Evolutionary conservation across 495 filamentous ascomycete species (phyloP).

Genomic region (Mycothermus thermophilus): DNA sequence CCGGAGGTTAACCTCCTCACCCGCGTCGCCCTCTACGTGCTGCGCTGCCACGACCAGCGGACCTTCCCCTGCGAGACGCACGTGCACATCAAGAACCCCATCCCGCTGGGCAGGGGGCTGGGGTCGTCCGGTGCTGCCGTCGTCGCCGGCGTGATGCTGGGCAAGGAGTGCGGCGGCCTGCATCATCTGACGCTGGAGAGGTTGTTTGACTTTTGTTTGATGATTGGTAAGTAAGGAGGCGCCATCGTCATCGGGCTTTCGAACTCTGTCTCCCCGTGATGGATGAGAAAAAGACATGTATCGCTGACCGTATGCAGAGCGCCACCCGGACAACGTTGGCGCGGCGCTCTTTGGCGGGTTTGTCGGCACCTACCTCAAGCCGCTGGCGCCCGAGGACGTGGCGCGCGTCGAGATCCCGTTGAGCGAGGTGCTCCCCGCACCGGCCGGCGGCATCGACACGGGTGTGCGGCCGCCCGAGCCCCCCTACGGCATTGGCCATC

Average conservation of each 20-base stretch:
- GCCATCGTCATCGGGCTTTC: too few relatives aligned
- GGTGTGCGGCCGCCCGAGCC: constrained; percentile 71
- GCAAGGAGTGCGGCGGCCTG: constrained; percentile 74
- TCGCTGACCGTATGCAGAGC: constrained; percentile 43
- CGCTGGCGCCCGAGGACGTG: constrained; percentile 71
- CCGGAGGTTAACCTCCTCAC: constrained; percentile 83
- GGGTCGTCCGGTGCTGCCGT: constrained; percentile 90
- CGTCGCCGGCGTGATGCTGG: constrained; percentile 82
- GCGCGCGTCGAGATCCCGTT: constrained; percentile 86
- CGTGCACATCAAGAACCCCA: constrained; percentile 85
- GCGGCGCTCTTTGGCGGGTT: constrained; percentile 94
- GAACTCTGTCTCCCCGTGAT: not conserved
- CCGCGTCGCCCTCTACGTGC: constrained; percentile 77
- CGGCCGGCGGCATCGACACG: constrained; percentile 77
- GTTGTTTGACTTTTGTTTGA: constrained; percentile 86
- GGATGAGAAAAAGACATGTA: not conserved
- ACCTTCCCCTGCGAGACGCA: constrained; percentile 73
- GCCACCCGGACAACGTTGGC: constrained; percentile 94
- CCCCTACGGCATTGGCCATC: constrained; percentile 82
- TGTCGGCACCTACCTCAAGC: constrained; percentile 86
- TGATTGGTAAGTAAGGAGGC: constrained; percentile 66
- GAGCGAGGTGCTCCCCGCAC: constrained; percentile 77
- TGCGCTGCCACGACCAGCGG: constrained; percentile 75
- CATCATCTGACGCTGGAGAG: constrained; percentile 62
- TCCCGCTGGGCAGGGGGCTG: constrained; percentile 78